Conservation (phyloP, 805 yeast genomes). For the Saturnispora zaruensis region DNA sequence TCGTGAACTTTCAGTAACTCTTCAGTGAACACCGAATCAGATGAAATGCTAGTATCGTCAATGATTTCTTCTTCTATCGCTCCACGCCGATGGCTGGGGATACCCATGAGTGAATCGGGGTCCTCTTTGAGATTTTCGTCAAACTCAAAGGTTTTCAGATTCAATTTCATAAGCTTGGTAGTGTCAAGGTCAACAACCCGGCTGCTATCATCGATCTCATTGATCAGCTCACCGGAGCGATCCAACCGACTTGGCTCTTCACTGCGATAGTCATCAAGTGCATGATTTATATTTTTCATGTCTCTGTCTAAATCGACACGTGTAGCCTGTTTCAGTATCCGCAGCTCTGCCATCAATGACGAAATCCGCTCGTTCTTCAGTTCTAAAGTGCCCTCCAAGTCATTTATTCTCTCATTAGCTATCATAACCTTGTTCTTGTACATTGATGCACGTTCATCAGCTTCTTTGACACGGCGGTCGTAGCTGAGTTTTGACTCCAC, state of each 20-base stretch:
- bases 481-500: not conserved
- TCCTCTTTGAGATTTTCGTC: not conserved
- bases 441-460: not conserved
- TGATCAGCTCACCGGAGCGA: not conserved
- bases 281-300: not conserved
- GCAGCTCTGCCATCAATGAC: constrained; percentile 1
- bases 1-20: not conserved
- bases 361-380: constrained; percentile 10
- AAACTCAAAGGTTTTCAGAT: constrained; percentile 5
- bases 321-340: not conserved
- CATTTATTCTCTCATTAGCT: constrained; percentile 3
- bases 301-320: not conserved
- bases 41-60: not conserved
- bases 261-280: not conserved
- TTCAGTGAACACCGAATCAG: not conserved
- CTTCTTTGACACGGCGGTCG: not conserved
- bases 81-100: not conserved
- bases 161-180: constrained; percentile 3
- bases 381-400: constrained; percentile 5
- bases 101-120: not conserved
- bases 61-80: not conserved
- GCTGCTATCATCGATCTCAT: not conserved
- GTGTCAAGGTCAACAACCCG: not conserved
- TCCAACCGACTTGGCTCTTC: not conserved
- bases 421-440: not conserved